Evolutionary conservation across 352 stramenopile genomes (phyloP), one percentile per base, ranked within the genome.

Genomic region (Elongisporangium undulatum): DNA sequence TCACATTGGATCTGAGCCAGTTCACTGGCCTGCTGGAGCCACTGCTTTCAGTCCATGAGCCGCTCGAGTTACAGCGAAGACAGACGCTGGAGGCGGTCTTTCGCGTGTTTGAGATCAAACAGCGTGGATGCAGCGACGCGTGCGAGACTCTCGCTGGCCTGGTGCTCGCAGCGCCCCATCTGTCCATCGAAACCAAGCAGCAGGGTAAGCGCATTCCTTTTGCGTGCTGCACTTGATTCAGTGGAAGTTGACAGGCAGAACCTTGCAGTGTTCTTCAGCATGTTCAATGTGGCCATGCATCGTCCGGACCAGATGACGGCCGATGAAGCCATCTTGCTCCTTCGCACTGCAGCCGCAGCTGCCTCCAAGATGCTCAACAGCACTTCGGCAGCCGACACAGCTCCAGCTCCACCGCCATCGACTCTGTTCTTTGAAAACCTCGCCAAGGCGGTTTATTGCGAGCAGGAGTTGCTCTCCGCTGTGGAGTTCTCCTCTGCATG

Each of bases 241-340:
- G 3, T 48, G 8, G 15, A 54, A 8, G 34, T 26, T 5, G 9
- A 29, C 8, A 1, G n/a, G 17, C 4, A 5, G 51, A 16, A 54
- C 5, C 53, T 10, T 34, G n/a, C 49, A 75, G 69, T 45, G 0
- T 62, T 77, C 13, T 77, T 75, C 51, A 24, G 67, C 6, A 51
- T 68, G 29, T 77, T 77, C 49, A 77, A 77, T 39, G 58, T 65
- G 17, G 72, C 67, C 20, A 72, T 61, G 38, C 62, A 72, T 55
- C 69, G 63, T 12, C 45, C 56, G 22, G 69, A 64, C 6, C 49
- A 72, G 45, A 45, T 77, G 49, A 63, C 68, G 1, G 62, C 55
- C 39, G 69, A 77, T 24, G 69, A 75, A 69, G 61, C 63, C 24
- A 77, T 54, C 15, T 50, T 77, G 48, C 52, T 77, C 15, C 65